Evolutionary conservation across 23 red algal species (phyloP).

Genomic region (Gracilariopsis chorda): DNA sequence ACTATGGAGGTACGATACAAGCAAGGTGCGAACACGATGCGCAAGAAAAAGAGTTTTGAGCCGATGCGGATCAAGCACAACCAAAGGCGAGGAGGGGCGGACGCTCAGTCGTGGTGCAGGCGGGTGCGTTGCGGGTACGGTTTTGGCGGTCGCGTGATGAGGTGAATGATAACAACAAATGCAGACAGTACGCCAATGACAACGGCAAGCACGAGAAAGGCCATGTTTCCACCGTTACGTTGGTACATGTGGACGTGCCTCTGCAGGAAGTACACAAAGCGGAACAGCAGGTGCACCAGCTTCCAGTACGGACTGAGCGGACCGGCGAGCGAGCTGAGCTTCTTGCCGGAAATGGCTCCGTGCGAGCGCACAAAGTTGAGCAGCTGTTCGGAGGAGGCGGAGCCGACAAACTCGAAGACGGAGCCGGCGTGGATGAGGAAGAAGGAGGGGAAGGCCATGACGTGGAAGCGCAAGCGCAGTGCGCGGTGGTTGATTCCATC

Average conservation of each 20-base stretch:
- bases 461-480: constrained; percentile 16
- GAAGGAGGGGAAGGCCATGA: constrained; percentile 28
- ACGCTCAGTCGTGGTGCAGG: not conserved
- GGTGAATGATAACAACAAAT: constrained; percentile 18
- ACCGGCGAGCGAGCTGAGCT: not conserved
- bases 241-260: not conserved
- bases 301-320: constrained; percentile 30
- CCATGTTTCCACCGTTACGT: constrained; percentile 2
- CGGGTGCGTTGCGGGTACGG: not conserved
- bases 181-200: not conserved
- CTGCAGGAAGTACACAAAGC: not conserved
- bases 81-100: not conserved
- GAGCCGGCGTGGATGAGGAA: constrained; percentile 26
- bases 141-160: constrained; percentile 21
- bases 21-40: not conserved
- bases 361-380: constrained; percentile 22
- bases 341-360: not conserved
- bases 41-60: not conserved
- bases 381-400: not conserved
- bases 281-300: constrained; percentile 8
- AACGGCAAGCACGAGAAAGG: not conserved
- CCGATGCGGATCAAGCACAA: no score
- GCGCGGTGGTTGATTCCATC: not conserved
- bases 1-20: no score
- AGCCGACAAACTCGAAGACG: constrained; percentile 19